phyloP scores from a whole-genome alignment of 768 basidiomycete species.

The Lentinula edodes region DNA sequence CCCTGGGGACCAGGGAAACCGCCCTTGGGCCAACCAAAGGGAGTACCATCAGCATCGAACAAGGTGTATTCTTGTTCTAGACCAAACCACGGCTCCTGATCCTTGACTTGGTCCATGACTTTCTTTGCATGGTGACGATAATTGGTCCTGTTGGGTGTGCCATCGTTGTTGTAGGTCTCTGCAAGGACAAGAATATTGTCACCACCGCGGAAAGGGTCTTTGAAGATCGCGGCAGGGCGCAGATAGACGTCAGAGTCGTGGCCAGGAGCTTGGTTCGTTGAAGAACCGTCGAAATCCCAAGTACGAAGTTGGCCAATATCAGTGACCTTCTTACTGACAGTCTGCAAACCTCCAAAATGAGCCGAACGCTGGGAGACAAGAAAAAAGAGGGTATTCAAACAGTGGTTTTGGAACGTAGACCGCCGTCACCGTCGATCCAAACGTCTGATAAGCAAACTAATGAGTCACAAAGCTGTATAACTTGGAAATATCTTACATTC shows the following conservation, averaged over 20 bases:
- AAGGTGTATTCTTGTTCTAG: slow-evolving; percentile 99
- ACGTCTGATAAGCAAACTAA: slow-evolving; percentile 56
- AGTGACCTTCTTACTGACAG: slow-evolving; percentile 79
- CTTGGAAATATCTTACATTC: slow-evolving; percentile 57
- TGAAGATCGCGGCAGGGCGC: slow-evolving; percentile 95
- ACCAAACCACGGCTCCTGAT: slow-evolving; percentile 88
- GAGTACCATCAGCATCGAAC: slow-evolving; percentile 85
- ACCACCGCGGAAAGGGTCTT: slow-evolving; percentile 98
- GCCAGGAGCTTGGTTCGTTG: slow-evolving; percentile 95
- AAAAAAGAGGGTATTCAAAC: slow-evolving; percentile 34
- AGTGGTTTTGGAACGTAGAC: slow-evolving; percentile 94
- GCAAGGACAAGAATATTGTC: slow-evolving; percentile 97
- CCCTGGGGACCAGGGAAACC: slow-evolving; percentile 99
- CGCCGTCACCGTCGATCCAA: slow-evolving; percentile 96
- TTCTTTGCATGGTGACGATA: slow-evolving; percentile 91
- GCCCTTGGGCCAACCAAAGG: slow-evolving; percentile 96
- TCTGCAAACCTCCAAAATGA: slow-evolving; percentile 40
- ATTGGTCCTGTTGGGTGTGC: slow-evolving; percentile 96
- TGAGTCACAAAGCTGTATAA: slow-evolving; percentile 12
- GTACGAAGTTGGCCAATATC: slow-evolving; percentile 88
- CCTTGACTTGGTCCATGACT: slow-evolving; percentile 90
- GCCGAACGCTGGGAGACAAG: slow-evolving; percentile 5
- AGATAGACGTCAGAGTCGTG: slow-evolving; percentile 97
- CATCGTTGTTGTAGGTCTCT: slow-evolving; percentile 98
- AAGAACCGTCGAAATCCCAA: slow-evolving; percentile 99